Base-by-base conservation (phyloP, 106 monocot species). In the Amphibolis antarctica region DNA sequence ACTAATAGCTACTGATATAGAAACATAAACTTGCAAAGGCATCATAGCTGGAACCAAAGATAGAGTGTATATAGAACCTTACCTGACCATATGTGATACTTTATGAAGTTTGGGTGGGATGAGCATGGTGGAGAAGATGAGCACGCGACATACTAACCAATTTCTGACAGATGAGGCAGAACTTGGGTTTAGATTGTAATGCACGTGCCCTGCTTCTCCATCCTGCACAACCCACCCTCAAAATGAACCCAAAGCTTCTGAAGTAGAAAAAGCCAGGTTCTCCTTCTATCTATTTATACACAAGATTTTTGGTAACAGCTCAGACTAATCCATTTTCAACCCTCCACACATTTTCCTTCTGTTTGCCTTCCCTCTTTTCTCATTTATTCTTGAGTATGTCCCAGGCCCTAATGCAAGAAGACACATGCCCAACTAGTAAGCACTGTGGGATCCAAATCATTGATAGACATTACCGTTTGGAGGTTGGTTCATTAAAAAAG, bases 161-260 rank as follows among this genome's bases (percentile, higher is more conserved):
- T 29, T 15, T n/a, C 46, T 23, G 50, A 26, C 31, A 64, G 27
- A 18, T 14, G 63, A 14, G 26, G 24, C 19, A 21, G 3, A 22
- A 28, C 28, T 50, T 28, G 29, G 58, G 26, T 58, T 29, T 27
- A 65, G 48, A 65, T 26, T 29, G 65, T 30, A 49, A 50, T 65
- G 51, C 65, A 65, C 48, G 65, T 65, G 65, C 65, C 65, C 65
- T 50, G 64, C 64, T 65, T 65, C 65, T 65, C 65, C 49, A 65
- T 65, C 65, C 23, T 65, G 50, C 49, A 50, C 65, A 65, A 51
- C 48, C 65, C 65, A 51, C 65, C 50, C 47, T 47, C 65, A 58
- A 26, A 26, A 22, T 29, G 15, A 27, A 0, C 30, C 10, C 27
- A 53, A 23, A 53, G 53, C 14, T 53, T 58, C 29, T 28, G 58